Evolutionary conservation across 768 basidiomycete genomes (phyloP), one percentile per base, ranked within the genome.

Genomic region (Phlebiopsis gigantea): DNA sequence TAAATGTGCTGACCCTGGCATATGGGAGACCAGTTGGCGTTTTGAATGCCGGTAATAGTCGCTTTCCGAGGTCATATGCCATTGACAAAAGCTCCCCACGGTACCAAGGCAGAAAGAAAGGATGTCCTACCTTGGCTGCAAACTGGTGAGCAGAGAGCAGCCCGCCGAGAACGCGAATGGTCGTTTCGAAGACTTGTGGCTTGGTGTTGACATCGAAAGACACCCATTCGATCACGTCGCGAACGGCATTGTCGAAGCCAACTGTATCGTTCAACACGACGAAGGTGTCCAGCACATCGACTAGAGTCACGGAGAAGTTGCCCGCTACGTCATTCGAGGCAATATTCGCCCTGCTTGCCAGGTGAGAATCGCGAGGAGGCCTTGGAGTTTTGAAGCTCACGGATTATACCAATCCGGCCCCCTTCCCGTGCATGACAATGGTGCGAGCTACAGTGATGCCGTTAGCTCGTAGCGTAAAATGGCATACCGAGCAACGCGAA

Each of bases 121-220:
- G 81, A 34, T 85, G 83, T 1, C 73, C 80, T 1, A 77, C 72
- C 49, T 82, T 75, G 58, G 77, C 84, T n/a, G 91, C 90, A 67
- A 85, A 89, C 51, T 87, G 82, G 64, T 94, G 93, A 24, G 83
- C 93, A 6, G 90, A 92, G 14, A 94, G 69, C 34, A 99, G 79
- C 4, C 93, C 93, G 2, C 97, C 97, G 8, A 99, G 75, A 5
- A 94, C 92, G 25, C 95, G 84, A 55, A 98, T 98, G 0, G 92
- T 98, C 9, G 90, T 91, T 74, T 99, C 96, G 66, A 99, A 99
- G 4, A 98, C 88, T 77, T 99, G 96, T n/a, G 97, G 93, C 70
- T 85, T 92, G 42, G 92, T 93, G 71, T 98, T 87, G 56, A 93
- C 88, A 67, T 98, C 90, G 69, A 97, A 98, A 0, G 86, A 86